These are phyloP conservation scores for Epithemia pelagica DNA, from an alignment of 108 stramenopile genomes.

Conservation along the genomic window DNA sequence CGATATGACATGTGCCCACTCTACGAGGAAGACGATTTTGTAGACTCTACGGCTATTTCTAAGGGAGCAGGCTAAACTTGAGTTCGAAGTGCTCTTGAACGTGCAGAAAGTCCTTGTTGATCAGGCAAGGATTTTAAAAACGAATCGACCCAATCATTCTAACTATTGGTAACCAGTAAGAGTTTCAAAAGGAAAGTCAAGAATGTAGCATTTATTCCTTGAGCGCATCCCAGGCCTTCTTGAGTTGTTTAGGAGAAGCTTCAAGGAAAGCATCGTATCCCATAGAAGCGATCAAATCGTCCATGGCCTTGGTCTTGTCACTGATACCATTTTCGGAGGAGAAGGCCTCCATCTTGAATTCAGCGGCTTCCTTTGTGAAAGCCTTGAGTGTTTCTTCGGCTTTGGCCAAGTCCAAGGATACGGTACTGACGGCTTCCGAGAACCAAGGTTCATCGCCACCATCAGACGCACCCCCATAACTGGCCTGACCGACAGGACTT, in stretches of 20 bases:
- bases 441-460: constrained; percentile 92
- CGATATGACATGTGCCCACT: too few species aligned
- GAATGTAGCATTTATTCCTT: constrained; percentile 18
- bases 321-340: constrained; percentile 53
- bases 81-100: too few species aligned
- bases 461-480: constrained; percentile 74
- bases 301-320: constrained; percentile 48
- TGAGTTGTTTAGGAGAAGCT: constrained; percentile 60
- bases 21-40: too few species aligned
- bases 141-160: neutral
- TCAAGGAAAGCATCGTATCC: constrained; percentile 85
- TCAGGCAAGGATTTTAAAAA: too few species aligned
- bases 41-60: too few species aligned
- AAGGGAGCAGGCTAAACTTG: too few species aligned
- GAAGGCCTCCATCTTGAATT: constrained; percentile 82
- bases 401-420: constrained; percentile 79
- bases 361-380: constrained; percentile 87
- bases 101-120: too few species aligned
- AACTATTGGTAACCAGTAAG: neutral
- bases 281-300: constrained; percentile 67
- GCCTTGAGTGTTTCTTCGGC: constrained; percentile 83
- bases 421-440: constrained; percentile 86
- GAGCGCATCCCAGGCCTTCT: constrained; percentile 67
- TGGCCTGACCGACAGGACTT: constrained; percentile 75
- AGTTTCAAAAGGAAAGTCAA: neutral